A percentile compares a stretch with the other conserved stretches of the same genome.
Conservation (phyloP, 2,329 filamentous ascomycete genomes). For the Zymoseptoria ardabiliae region DNA sequence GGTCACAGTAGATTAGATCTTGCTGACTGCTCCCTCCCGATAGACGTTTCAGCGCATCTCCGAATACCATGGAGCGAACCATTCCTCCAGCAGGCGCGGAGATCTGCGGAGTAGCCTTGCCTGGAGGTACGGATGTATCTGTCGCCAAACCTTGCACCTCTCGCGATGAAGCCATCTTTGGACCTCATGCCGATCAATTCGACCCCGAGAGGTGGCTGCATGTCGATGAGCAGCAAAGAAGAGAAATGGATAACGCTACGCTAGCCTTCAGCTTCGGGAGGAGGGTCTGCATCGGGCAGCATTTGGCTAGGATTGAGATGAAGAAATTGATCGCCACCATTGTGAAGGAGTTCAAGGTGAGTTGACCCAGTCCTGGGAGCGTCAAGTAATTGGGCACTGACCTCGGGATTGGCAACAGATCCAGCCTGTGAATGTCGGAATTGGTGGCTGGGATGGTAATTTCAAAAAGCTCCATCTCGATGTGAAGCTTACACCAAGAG, state of each 20-base stretch:
- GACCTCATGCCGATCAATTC: slow-evolving; percentile 35
- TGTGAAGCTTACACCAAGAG: neutral
- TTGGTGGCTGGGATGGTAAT: neutral
- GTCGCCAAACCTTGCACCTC: slow-evolving; percentile 35
- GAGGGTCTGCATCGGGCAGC: slow-evolving; percentile 40
- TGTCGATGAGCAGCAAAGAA: slow-evolving; percentile 21
- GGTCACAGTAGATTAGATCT: no score
- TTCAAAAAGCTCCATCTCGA: neutral
- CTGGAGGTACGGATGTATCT: slow-evolving; percentile 40
- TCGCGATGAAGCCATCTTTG: slow-evolving; percentile 30
- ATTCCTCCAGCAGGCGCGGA: slow-evolving; percentile 1
- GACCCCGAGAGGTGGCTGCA: slow-evolving; percentile 45
- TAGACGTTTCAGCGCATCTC: slow-evolving; percentile 3
- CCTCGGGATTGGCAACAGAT: neutral
- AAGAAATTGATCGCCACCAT: slow-evolving; percentile 15
- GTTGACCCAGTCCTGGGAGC: no score
- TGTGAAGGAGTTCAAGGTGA: slow-evolving; percentile 10
- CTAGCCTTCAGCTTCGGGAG: slow-evolving; percentile 40
- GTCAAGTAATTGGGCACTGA: no score
- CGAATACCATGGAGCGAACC: slow-evolving; percentile 7
- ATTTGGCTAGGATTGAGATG: slow-evolving; percentile 35
- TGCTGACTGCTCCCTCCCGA: neutral
- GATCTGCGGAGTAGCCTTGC: slow-evolving; percentile 31
- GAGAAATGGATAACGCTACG: slow-evolving; percentile 37
- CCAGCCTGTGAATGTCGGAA: slow-evolving; percentile 2